phyloP scores from a whole-genome alignment of 768 basidiomycete species.

The Strobilomyces confusus region DNA sequence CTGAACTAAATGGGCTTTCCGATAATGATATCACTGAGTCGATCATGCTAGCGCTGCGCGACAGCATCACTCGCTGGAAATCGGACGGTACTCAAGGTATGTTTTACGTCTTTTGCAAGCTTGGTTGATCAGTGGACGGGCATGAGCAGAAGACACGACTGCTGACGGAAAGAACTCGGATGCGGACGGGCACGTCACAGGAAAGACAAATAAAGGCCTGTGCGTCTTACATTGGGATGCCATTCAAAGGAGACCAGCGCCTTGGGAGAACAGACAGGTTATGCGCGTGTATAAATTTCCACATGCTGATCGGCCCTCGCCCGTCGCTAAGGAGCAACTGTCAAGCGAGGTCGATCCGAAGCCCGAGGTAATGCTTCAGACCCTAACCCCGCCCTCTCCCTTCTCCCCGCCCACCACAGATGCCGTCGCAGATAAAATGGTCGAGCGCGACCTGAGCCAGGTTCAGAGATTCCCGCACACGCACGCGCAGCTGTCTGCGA shows the following conservation, averaged over 20 bases:
- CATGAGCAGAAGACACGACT: neutral
- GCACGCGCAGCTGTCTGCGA: constrained; percentile 70
- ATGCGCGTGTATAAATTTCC: too few species aligned
- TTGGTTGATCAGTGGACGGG: neutral
- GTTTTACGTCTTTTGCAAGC: too few species aligned
- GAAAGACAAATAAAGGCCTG: too few species aligned
- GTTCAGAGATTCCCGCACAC: constrained; percentile 70
- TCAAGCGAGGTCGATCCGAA: too few species aligned
- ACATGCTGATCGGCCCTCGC: too few species aligned
- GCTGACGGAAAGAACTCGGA: too few species aligned
- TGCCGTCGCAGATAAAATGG: too few species aligned
- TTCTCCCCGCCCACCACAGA: constrained; percentile 13
- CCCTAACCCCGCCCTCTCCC: constrained; percentile 20
- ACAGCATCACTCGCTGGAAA: neutral
- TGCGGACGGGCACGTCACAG: too few species aligned
- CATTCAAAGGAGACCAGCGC: too few species aligned
- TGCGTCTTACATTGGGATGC: too few species aligned
- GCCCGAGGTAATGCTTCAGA: constrained; percentile 15
- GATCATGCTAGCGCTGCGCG: neutral
- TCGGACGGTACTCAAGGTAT: neutral
- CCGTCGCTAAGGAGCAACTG: too few species aligned
- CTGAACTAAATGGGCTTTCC: neutral
- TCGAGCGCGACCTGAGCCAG: constrained; percentile 19
- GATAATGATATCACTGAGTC: neutral
- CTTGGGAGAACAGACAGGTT: too few species aligned